These are phyloP conservation scores for Diaporthe sp. DNA, from an alignment of 2,329 filamentous ascomycete species.

Conservation along the genomic window DNA sequence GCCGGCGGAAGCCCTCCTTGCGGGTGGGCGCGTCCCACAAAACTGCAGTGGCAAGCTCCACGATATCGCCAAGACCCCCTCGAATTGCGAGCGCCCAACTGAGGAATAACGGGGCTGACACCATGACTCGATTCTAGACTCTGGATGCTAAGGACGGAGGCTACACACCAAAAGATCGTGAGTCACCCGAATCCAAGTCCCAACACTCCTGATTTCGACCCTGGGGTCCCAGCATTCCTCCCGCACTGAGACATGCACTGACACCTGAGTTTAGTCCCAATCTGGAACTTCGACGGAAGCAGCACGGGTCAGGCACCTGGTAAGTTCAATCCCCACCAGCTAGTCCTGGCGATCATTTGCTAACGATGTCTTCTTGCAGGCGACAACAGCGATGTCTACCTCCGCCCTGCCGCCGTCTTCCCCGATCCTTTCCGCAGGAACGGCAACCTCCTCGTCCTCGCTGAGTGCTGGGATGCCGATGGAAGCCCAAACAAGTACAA, in stretches of 20 bases:
- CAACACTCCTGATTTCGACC: not conserved
- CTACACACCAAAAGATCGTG: constrained; percentile 59
- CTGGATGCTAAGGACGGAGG: constrained; percentile 55
- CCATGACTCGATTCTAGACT: constrained; percentile 50
- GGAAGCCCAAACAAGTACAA: constrained; percentile 99
- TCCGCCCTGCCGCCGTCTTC: constrained; percentile 72
- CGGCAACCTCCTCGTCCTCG: constrained; percentile 93
- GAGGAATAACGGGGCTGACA: constrained; percentile 15
- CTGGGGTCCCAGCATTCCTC: not conserved
- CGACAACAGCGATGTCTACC: constrained; percentile 97
- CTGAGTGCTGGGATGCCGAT: constrained; percentile 94
- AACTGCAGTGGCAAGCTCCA: constrained; percentile 21
- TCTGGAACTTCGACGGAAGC: constrained; percentile 67
- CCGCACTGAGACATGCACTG: not conserved
- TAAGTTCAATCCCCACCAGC: not conserved
- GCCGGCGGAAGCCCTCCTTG: not conserved
- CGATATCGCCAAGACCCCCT: constrained; percentile 21
- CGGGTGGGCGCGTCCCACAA: constrained; percentile 10
- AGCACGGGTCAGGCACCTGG: constrained; percentile 76
- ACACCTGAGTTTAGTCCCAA: not conserved
- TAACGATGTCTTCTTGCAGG: constrained; percentile 52
- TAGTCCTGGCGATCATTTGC: not conserved
- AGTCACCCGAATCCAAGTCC: not conserved
- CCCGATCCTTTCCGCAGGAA: constrained; percentile 78
- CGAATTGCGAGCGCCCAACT: not conserved